Percentiles rank a stretch among this genome's conserved stretches.
These are phyloP conservation scores for Mrakia frigida DNA, from an alignment of 768 basidiomycete species.

Conservation along the genomic window DNA sequence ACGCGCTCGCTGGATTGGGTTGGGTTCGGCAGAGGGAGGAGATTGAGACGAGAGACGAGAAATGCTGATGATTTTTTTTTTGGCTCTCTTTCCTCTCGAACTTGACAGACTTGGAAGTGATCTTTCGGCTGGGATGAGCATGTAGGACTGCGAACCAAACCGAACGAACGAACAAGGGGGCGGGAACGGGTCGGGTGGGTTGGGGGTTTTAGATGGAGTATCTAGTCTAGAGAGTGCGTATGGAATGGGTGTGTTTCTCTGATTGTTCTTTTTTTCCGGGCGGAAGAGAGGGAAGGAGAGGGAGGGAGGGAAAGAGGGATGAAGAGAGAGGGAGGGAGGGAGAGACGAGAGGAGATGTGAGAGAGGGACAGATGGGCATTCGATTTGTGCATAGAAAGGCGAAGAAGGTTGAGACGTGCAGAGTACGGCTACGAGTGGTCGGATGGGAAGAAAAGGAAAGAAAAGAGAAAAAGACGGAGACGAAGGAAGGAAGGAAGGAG, in stretches of 20 bases:
- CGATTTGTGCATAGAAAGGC: no score
- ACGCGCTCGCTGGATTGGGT: not conserved
- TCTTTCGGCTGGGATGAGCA: constrained; percentile 18
- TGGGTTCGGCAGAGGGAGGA: not conserved
- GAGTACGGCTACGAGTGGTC: no score
- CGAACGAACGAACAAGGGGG: not conserved
- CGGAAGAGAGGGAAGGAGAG: not conserved
- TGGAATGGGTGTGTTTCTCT: no score
- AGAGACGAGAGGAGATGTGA: no score
- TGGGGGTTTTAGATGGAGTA: not conserved
- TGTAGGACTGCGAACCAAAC: no score
- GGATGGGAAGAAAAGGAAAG: no score
- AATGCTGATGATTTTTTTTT: constrained; percentile 12
- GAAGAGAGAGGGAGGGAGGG: not conserved
- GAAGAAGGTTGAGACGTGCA: no score
- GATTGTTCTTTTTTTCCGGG: not conserved
- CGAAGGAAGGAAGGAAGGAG: no score
- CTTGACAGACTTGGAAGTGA: constrained; percentile 20
- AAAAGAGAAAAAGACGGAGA: no score
- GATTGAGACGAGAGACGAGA: not conserved
- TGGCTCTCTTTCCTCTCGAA: not conserved
- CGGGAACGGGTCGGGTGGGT: not conserved
- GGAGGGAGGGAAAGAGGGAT: not conserved
- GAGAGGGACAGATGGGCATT: no score
- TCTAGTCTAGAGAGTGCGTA: no score